Base-by-base conservation (phyloP, 352 stramenopile genomes). In the Pythium coloratum region DNA sequence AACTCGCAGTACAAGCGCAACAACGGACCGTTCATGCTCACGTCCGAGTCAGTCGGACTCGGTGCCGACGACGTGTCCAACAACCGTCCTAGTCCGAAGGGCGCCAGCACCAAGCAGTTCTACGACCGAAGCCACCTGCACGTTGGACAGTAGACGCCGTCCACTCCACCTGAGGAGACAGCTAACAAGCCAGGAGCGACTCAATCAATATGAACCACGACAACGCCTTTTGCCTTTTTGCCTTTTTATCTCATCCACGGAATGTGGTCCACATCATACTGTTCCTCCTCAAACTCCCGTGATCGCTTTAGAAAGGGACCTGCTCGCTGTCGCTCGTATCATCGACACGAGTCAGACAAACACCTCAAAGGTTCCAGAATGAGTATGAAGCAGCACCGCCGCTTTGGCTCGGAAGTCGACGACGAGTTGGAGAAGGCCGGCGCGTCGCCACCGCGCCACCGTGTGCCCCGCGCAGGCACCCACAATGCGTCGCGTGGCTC, bases 111-210 rank as follows among this genome's bases (percentile, higher is more conserved):
- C 32, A 89, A 82, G 55, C 85, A 93, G 76, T 93, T 93, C 63
- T 93, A 90, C 68, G 85, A 93, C 58, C 85, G 89, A 60, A 91
- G 82, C 63, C 85, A 93, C 57, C 67, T 93, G 30, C 82, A 92
- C 67, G 62, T 67, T n/a, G 67, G 55, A 30, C 49, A 62, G 49
- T 55, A 66, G 49, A 38, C 13, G 26, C 6, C 26, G 3, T 7
- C 7, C 24, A 28, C 13, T 33, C 16, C 28, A 13, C 20, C 20
- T 24, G 20, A 14, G 16, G 26, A 28, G 3, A 7, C 46, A 7
- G 46, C 18, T 7, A 28, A 8, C 44, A 51, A 10, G 14, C 16
- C 44, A 51, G 44, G 8, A 38, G 33, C 33, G 7, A 51, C 44
- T 26, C 44, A 51, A 51, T 53, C 46, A 53, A 26, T 49, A 49